These are phyloP conservation scores for Chenopodium formosanum DNA, from an alignment of 148 eudicot genomes.

Conservation along the genomic window DNA sequence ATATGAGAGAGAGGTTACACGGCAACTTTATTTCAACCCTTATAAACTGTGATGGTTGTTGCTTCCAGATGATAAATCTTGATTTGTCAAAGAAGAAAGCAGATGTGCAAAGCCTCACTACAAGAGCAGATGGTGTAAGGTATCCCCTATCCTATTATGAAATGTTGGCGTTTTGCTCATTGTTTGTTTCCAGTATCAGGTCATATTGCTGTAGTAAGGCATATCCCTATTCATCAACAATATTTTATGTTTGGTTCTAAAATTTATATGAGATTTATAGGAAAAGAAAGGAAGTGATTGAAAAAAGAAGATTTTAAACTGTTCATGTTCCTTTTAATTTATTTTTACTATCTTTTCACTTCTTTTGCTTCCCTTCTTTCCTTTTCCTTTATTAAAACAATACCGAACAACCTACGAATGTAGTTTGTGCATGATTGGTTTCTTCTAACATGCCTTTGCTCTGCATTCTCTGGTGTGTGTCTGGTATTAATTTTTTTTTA, in stretches of 20 bases:
- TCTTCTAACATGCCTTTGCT: neutral
- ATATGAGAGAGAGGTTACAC: slow-evolving; percentile 3
- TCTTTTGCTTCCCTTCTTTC: too few species aligned
- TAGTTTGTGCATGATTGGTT: neutral
- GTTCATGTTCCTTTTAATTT: too few species aligned
- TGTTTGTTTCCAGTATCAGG: neutral
- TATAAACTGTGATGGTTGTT: slow-evolving; percentile 16
- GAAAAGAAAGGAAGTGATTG: too few species aligned
- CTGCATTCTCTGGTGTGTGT: neutral
- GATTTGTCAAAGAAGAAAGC: slow-evolving; percentile 70
- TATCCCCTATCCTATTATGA: slow-evolving; percentile 23
- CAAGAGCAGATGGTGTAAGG: slow-evolving; percentile 83
- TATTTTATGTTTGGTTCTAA: too few species aligned
- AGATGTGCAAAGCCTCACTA: slow-evolving; percentile 56
- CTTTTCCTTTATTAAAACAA: too few species aligned
- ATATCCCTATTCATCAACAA: neutral
- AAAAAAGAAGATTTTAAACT: too few species aligned
- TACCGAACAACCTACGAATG: neutral
- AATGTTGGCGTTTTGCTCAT: neutral
- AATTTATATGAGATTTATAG: too few species aligned
- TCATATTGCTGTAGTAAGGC: neutral
- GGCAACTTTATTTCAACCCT: neutral
- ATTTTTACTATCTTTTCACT: too few species aligned
- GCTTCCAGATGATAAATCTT: slow-evolving; percentile 63
- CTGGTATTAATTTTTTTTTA: neutral